Percentiles rank a stretch among this genome's conserved stretches.
Evolutionary conservation across 2,329 filamentous ascomycete genomes (phyloP).

Genomic region (Fusarium acutatum): DNA sequence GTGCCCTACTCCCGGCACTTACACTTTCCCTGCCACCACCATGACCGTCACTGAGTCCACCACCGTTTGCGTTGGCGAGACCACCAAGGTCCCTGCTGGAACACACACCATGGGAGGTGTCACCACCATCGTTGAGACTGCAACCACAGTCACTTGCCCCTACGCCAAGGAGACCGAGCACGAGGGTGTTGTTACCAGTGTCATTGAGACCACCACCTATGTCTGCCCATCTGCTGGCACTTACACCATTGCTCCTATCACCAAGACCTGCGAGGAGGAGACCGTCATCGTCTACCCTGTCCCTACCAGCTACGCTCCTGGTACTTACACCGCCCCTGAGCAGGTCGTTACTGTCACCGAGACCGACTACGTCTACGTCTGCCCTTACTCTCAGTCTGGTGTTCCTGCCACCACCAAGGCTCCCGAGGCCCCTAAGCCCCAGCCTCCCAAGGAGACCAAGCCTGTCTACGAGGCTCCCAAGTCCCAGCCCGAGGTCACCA

Average conservation of each 20-base stretch:
- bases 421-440: constrained; percentile 29
- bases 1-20: constrained; percentile 73
- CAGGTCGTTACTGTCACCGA: constrained; percentile 73
- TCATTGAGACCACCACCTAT: constrained; percentile 75
- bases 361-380: constrained; percentile 74
- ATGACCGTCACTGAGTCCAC: constrained; percentile 72
- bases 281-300: constrained; percentile 71
- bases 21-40: constrained; percentile 79
- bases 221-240: constrained; percentile 78
- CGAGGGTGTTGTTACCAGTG: constrained; percentile 68
- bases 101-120: constrained; percentile 76
- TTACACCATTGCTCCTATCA: constrained; percentile 77
- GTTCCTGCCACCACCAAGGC: constrained; percentile 40
- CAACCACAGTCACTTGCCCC: constrained; percentile 75
- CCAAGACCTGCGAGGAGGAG: constrained; percentile 65
- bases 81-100: constrained; percentile 69
- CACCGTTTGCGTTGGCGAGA: constrained; percentile 71
- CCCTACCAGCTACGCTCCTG: constrained; percentile 70
- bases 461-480: constrained; percentile 24
- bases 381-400: constrained; percentile 67
- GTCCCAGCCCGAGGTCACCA: constrained; percentile 33
- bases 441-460: constrained; percentile 35
- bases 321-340: constrained; percentile 76
- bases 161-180: constrained; percentile 71
- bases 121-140: constrained; percentile 72